Percentiles rank a stretch among this genome's conserved stretches.
These are phyloP conservation scores for Myxozyma neotropica DNA, from an alignment of 805 yeast species.

Conservation along the genomic window DNA sequence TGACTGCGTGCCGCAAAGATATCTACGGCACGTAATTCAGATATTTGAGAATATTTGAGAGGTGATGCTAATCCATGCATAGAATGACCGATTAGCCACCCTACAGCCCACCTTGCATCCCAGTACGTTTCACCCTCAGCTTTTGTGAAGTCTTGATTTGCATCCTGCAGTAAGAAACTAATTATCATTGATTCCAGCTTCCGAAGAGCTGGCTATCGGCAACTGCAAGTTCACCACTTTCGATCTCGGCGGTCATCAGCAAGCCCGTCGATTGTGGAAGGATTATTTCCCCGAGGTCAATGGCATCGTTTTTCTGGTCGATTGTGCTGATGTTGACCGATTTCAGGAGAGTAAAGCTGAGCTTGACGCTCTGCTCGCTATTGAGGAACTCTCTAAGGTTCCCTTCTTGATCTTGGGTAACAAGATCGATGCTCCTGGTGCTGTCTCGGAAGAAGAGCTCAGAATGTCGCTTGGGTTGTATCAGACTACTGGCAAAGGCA, in stretches of 20 bases:
- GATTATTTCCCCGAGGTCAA: constrained; percentile 99
- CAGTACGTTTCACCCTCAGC: no score
- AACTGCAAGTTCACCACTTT: constrained; percentile 95
- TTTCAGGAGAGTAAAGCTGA: constrained; percentile 94
- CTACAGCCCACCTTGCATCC: constrained; percentile 98
- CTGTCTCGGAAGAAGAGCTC: constrained; percentile 92
- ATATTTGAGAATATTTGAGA: no score
- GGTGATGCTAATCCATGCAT: not conserved
- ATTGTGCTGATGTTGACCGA: constrained; percentile 95
- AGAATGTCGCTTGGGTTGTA: constrained; percentile 86
- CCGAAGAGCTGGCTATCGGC: constrained; percentile 97
- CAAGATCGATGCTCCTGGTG: constrained; percentile 92
- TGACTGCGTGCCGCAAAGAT: no score
- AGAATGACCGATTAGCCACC: constrained; percentile 96
- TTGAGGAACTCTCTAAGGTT: constrained; percentile 85
- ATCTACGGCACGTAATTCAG: no score
- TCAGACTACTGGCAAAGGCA: constrained; percentile 89
- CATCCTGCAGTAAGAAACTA: no score
- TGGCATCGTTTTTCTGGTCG: constrained; percentile 95
- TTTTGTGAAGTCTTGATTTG: no score
- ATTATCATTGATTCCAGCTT: constrained; percentile 50
- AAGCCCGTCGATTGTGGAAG: constrained; percentile 99
- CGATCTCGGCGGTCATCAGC: constrained; percentile 97
- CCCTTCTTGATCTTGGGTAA: constrained; percentile 95
- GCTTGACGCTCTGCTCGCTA: constrained; percentile 87